Evolutionary conservation across 1,284 basidiomycete genomes (phyloP).

Genomic region (Boletus sp.): DNA sequence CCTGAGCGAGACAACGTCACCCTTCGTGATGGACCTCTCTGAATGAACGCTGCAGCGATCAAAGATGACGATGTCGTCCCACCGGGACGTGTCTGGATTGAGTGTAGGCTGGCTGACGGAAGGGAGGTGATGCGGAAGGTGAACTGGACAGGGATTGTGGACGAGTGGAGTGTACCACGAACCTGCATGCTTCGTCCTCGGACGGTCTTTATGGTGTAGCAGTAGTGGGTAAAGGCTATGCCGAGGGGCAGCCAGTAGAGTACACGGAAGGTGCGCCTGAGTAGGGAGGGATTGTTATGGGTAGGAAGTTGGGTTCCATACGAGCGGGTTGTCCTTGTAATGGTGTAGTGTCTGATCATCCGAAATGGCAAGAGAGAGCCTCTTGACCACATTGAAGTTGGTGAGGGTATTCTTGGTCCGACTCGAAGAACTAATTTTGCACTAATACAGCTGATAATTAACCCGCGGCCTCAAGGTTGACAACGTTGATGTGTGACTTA

Average conservation of each 20-base stretch:
- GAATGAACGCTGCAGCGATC: conserved; percentile 49
- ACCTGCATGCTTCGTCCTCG: conserved; percentile 78
- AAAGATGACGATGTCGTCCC: conserved; percentile 64
- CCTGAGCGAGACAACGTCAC: conserved; percentile 68
- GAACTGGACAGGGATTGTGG: background rate
- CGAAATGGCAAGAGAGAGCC: background rate
- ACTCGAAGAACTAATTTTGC: background rate
- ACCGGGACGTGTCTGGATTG: conserved; percentile 65
- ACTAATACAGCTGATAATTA: background rate
- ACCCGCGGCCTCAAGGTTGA: no score
- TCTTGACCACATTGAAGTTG: no score
- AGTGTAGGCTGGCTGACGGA: conserved; percentile 63
- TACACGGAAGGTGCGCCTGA: conserved; percentile 27
- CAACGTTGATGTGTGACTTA: background rate
- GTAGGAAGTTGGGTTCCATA: background rate
- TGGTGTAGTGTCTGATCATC: background rate
- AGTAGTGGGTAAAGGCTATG: conserved; percentile 49
- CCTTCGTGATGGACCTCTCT: conserved; percentile 42
- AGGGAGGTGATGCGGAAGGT: background rate
- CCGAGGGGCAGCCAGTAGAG: conserved; percentile 61
- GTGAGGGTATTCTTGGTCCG: background rate
- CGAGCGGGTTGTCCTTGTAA: background rate
- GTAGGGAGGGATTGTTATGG: background rate
- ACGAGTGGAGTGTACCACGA: conserved; percentile 9
- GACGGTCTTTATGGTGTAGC: conserved; percentile 55